Base-by-base conservation (phyloP, 176 grass and related monocot genomes). In the Juncus effusus region DNA sequence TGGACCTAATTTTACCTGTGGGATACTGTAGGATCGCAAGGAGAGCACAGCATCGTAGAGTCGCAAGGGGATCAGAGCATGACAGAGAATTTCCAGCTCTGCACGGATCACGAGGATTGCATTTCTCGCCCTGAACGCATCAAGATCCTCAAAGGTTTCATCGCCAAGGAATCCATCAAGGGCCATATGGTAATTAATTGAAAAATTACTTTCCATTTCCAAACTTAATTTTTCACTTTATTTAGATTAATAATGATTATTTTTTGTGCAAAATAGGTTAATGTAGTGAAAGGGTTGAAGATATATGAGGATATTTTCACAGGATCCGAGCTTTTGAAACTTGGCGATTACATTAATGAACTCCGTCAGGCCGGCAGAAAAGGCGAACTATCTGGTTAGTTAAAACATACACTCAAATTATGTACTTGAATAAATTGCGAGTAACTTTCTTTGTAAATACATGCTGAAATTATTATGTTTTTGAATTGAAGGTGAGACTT, bases 221-320 rank as follows among this genome's bases (percentile, higher is more conserved):
- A 47, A 0, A 47, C 44, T 47, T 9, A 2, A 47, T 47, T 47
- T 9, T 47, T 47, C 6, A 47, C 44, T 47, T 47, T 47, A 47
- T 1, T 2, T 47, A 47, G 19, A 47, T 47, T 47, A 47, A 47
- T 47, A 47, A 6, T 77, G 10, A 61, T 82, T 65, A 4, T 63
- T 13, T 64, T 63, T 84, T 68, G 10, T 75, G 11, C 63, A 56
- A 56, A 65, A 54, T 86, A 99, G 95, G 95, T 99, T 70, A 99
- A 99, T n/a, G 83, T 99, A 11, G 89, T 99, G 38, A 99, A 99
- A 72, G 95, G 95, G 38, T 56, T 99, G 61, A 99, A 99, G 86
- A 73, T 94, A 65, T 99, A 94, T 65, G 89, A 99, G 83, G 83
- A 93, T 42, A 87, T 90, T 16, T 93, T 99, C 71, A 94, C 86